Evolutionary conservation across 306 rosid species (phyloP), one percentile per base, ranked within the genome.

Genomic region (Senna siamea): DNA sequence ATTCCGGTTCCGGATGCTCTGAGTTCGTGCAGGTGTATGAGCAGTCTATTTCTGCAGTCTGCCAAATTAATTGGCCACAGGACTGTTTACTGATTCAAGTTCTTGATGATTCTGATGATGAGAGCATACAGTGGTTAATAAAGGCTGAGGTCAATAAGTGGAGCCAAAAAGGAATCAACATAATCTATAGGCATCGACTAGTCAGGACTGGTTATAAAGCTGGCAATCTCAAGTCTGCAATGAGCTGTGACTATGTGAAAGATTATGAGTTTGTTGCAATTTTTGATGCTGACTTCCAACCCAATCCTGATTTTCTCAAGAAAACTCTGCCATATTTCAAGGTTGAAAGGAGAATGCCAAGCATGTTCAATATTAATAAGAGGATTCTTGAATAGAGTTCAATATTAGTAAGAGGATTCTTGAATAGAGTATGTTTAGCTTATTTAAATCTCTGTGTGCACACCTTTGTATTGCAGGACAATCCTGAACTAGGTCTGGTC

Each of bases 241-340:
- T 93, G 98, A 75, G 85, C 76, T 93, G 96, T 76, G 97, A 91
- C 80, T 93, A 91, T 66, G 95, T 91, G 18, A 86, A 85, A 82
- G 90, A 70, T 77, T 91, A 85, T n/a, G 98, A 93, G 63, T 93
- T 93, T 69, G 98, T 93, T 22, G 93, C 97, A 58, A 93, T 93
- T 69, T 93, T 93, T 61, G 98, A 93, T 61, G 97, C 98, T 5
- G 98, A 93, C 67, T 93, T 93, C 82, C 97, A 93, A 79, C 98
- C 98, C 9, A 93, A 91, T 76, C 97, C 96, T 51, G 96, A 93
- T 82, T 93, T 91, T 81, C 97, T 93, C 61, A 91, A 87, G 80
- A 84, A 78, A 75, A 87, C 97, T 20, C 86, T 91, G 72, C 97
- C 96, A 10, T 89, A 93, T 86, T 93, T 93, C 87, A 87, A 93